phyloP scores from a whole-genome alignment of 768 basidiomycete species.

The Russula ochroleuca region DNA sequence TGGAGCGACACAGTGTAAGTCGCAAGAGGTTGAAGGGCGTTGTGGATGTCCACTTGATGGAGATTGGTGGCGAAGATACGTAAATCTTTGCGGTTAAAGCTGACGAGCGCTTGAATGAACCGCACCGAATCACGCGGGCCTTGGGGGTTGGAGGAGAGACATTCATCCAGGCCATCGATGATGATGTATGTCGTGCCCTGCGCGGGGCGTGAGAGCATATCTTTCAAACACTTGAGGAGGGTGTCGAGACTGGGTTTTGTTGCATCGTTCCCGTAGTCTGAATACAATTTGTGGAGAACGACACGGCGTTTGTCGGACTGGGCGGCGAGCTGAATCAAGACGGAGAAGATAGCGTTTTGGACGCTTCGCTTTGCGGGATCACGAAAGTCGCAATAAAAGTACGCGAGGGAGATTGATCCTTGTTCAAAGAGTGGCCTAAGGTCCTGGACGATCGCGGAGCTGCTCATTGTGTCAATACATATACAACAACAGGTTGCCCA shows the following conservation, averaged over 20 bases:
- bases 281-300: slow-evolving; percentile 7
- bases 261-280: not conserved
- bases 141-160: slow-evolving; percentile 15
- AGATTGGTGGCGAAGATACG: slow-evolving; percentile 16
- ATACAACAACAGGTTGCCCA: not conserved
- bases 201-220: slow-evolving; percentile 9
- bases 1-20: slow-evolving; percentile 14
- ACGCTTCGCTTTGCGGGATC: slow-evolving; percentile 23
- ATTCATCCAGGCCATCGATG: slow-evolving; percentile 31
- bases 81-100: slow-evolving; percentile 8
- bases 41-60: slow-evolving; percentile 3
- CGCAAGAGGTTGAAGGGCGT: slow-evolving; percentile 6
- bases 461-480: slow-evolving; percentile 2
- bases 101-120: slow-evolving; percentile 16
- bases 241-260: slow-evolving; percentile 4
- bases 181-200: slow-evolving; percentile 26
- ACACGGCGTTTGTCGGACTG: slow-evolving; percentile 5
- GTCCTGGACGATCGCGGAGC: slow-evolving; percentile 16
- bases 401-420: slow-evolving; percentile 22
- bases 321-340: slow-evolving; percentile 28
- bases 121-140: not conserved
- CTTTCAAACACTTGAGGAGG: slow-evolving; percentile 23
- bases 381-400: slow-evolving; percentile 31
- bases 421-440: slow-evolving; percentile 4
- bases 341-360: slow-evolving; percentile 25